Evolutionary conservation across 345 rosid species (phyloP).

Genomic region (Camelina laxa): DNA sequence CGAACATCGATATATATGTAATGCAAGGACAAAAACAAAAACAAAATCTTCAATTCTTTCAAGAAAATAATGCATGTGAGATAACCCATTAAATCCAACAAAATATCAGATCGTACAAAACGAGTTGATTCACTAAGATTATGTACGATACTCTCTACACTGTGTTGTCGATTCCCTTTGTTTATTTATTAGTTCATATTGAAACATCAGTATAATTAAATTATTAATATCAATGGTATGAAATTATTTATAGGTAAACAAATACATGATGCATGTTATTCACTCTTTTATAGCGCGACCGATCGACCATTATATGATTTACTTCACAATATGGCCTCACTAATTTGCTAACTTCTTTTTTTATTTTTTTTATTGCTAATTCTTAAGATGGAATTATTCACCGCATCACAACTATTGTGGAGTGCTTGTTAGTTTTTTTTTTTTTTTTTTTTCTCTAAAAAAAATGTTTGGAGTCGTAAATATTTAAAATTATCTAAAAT

Average conservation of each 20-base stretch:
- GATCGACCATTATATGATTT: not conserved
- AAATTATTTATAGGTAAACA: not conserved
- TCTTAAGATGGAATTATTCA: not conserved
- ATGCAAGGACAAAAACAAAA: not conserved
- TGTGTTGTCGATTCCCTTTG: constrained; percentile 8
- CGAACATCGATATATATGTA: not conserved
- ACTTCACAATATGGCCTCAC: not conserved
- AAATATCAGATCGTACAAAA: constrained; percentile 33
- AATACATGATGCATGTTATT: not conserved
- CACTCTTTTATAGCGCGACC: not conserved
- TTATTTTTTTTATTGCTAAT: not conserved
- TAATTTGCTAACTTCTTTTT: not conserved
- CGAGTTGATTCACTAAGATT: constrained; percentile 42
- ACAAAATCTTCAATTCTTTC: not conserved
- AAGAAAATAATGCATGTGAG: constrained; percentile 28
- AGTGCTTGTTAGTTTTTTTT: not conserved
- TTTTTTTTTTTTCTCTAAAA: not conserved
- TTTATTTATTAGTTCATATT: not conserved
- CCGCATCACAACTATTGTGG: not conserved
- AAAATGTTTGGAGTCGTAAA: not conserved
- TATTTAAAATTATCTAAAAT: not conserved
- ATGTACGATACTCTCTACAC: constrained; percentile 23
- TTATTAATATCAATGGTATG: not conserved
- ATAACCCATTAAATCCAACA: constrained; percentile 18
- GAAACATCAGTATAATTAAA: not conserved